Conservation (phyloP, 306 rosid species). For the Rosa persica region DNA sequence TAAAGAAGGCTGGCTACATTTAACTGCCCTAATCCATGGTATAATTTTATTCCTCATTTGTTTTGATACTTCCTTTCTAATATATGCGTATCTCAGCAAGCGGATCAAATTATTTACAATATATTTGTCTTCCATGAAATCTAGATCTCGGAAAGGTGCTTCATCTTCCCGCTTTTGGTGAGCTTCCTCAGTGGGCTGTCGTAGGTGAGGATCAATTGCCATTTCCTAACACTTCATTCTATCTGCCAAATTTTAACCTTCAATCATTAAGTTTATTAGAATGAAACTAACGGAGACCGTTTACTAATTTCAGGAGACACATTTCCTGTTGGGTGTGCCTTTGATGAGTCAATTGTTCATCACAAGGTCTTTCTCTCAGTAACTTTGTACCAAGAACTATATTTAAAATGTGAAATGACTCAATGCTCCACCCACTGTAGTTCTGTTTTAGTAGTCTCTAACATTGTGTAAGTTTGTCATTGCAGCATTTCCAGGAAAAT, state of each 20-base stretch:
- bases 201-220: constrained; percentile 24
- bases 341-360: constrained; percentile 31
- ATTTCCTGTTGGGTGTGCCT: constrained; percentile 35
- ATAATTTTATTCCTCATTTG: not conserved
- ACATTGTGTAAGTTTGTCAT: not conserved
- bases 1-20: constrained; percentile 29
- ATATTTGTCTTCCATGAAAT: not conserved
- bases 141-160: constrained; percentile 43
- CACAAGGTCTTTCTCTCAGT: constrained; percentile 23
- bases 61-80: not conserved
- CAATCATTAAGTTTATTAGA: not conserved
- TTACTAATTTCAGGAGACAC: constrained; percentile 28
- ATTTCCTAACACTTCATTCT: not conserved
- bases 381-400: not conserved
- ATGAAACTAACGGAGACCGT: not conserved
- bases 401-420: not conserved
- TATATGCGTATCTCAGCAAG: not conserved
- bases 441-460: not conserved
- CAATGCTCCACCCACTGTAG: no score
- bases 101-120: not conserved
- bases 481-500: constrained; percentile 27
- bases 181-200: constrained; percentile 40
- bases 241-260: not conserved
- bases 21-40: constrained; percentile 30
- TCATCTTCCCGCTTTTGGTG: constrained; percentile 29